Evolutionary conservation across 1,139 yeast genomes (phyloP).

Genomic region (Candida sp.): DNA sequence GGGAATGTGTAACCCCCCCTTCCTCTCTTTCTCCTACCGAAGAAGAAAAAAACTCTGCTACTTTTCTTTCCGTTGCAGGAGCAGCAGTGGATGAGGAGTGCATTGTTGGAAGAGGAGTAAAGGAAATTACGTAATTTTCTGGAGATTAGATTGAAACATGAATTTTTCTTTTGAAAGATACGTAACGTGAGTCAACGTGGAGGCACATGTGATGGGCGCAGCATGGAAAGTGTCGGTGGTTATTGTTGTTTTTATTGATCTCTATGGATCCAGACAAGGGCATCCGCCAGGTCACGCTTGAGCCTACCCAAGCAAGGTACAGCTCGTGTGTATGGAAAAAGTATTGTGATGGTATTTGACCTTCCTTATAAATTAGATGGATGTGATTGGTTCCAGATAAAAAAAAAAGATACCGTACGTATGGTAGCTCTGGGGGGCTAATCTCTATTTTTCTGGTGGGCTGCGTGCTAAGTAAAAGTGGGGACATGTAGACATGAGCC

Average conservation of each 20-base stretch:
- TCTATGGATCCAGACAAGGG: not conserved
- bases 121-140: no score
- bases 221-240: no score
- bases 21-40: not conserved
- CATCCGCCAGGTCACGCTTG: no score
- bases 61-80: not conserved
- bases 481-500: not conserved
- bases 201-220: not conserved
- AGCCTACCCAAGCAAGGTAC: no score
- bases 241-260: no score
- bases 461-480: not conserved
- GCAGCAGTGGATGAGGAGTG: not conserved
- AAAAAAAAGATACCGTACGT: not conserved
- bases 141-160: no score
- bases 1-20: not conserved
- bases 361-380: not conserved
- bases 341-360: constrained; percentile 46
- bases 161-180: no score
- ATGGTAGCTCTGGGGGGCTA: not conserved
- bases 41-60: not conserved
- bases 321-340: not conserved
- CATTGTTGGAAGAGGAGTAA: no score
- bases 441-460: no score
- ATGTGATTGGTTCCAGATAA: constrained; percentile 4
- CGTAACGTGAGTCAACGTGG: not conserved